Evolutionary conservation across 169 alveolate genomes (phyloP), one percentile per base, ranked within the genome.

Genomic region (Amoebophrya sp.): DNA sequence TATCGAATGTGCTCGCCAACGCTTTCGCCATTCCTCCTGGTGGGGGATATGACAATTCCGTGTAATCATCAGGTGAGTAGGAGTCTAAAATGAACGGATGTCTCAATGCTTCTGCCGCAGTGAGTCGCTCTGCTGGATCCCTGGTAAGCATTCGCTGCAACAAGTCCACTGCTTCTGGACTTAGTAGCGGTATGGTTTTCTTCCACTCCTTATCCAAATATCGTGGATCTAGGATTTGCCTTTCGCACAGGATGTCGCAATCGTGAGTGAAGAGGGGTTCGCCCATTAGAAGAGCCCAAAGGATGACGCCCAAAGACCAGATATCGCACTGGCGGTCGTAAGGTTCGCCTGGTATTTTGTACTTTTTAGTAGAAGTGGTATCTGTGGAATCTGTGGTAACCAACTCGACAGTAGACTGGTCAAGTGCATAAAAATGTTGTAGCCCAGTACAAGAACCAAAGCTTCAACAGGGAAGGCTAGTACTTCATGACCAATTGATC

Each of bases 51-150:
- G n/a, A n/a, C n/a, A n/a, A n/a, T n/a, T n/a, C n/a, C n/a, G n/a
- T n/a, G 76, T 89, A 41, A 36, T 54, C 91, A 6, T 38, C 53
- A 14, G 40, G n/a, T 23, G 77, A 40, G 36, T 40, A 34, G 38
- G 33, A 2, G 41, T 90, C 89, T 1, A 93, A 91, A n/a, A 93
- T 93, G 92, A 93, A 93, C 0, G 95, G 95, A 91, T 93, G 95
- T 34, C 89, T 91, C 26, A 93, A 89, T n/a, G 95, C 91, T 38
- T 89, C 65, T 76, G 40, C 91, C 41, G 91, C 77, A 0, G 93
- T 92, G 10, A 93, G 91, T 12, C 95, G 78, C 2, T 92, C 93
- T 29, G 54, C 36, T 0, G 95, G 95, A 36, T 92, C 93, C 40
- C 91, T 90, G 33, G 92, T 89, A n/a, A 94, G 90, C 83, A 94